These are phyloP conservation scores for Aspergillus oerlinghausenensis DNA, from an alignment of 2,329 filamentous ascomycete genomes.

Conservation along the genomic window DNA sequence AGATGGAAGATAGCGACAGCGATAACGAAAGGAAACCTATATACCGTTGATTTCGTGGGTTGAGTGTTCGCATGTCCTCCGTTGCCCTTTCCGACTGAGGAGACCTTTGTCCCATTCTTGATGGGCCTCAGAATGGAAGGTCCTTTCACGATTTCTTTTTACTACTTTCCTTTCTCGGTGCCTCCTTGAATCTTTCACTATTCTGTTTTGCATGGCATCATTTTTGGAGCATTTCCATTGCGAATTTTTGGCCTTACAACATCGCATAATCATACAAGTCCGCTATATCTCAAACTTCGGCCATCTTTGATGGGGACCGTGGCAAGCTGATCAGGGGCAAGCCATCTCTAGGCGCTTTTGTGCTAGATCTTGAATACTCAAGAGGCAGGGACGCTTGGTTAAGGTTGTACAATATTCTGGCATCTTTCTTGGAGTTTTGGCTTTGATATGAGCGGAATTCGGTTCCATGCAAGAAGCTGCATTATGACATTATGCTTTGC, in stretches of 20 bases:
- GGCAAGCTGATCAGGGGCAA: no score
- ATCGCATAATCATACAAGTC: not conserved
- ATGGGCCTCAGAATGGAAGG: no score
- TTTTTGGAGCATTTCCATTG: not conserved
- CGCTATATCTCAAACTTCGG: not conserved
- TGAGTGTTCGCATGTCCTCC: not conserved
- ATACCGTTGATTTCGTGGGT: not conserved
- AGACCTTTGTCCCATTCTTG: not conserved
- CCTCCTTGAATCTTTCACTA: not conserved
- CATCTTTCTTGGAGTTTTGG: no score
- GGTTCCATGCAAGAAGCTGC: no score
- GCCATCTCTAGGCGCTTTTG: not conserved
- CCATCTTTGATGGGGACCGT: not conserved
- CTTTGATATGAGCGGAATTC: no score
- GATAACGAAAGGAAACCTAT: slow-evolving; percentile 24
- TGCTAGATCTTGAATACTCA: not conserved
- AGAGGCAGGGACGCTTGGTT: not conserved
- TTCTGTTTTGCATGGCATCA: not conserved
- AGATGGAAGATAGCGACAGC: slow-evolving; percentile 37
- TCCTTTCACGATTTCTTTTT: not conserved
- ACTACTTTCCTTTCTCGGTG: not conserved
- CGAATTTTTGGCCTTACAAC: not conserved
- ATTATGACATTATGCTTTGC: no score
- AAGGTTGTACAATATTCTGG: not conserved
- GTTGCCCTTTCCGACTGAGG: no score